phyloP scores from a whole-genome alignment of 768 basidiomycete genomes.

The Leccinum arenicola region DNA sequence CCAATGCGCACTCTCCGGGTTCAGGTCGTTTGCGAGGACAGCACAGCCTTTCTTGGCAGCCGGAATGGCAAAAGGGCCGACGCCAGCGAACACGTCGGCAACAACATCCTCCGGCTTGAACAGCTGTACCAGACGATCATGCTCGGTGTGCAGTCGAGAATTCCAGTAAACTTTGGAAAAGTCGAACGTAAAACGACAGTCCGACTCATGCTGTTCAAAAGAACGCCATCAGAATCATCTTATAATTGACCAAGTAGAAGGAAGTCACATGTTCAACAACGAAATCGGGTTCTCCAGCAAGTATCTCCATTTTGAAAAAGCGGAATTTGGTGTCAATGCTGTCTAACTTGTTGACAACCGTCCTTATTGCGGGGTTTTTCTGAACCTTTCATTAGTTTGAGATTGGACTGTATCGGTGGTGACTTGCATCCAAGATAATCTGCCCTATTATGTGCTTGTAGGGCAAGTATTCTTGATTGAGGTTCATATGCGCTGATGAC shows the following conservation, averaged over 20 bases:
- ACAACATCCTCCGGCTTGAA: slow-evolving; percentile 79
- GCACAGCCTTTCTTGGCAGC: slow-evolving; percentile 89
- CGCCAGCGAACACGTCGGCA: slow-evolving; percentile 95
- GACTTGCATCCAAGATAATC: slow-evolving; percentile 82
- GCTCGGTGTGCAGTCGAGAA: slow-evolving; percentile 89
- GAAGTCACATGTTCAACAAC: slow-evolving; percentile 80
- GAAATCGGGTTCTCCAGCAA: slow-evolving; percentile 88
- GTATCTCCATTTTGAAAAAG: slow-evolving; percentile 94
- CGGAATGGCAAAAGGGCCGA: slow-evolving; percentile 94
- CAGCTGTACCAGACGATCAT: slow-evolving; percentile 73
- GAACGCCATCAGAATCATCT: not conserved
- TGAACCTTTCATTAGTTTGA: slow-evolving; percentile 30
- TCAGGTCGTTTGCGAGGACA: slow-evolving; percentile 91
- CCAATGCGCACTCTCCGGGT: slow-evolving; percentile 83
- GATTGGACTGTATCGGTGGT: not conserved
- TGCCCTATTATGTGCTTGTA: slow-evolving; percentile 91
- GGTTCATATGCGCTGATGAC: slow-evolving; percentile 80
- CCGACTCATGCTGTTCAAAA: slow-evolving; percentile 66
- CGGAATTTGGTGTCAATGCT: slow-evolving; percentile 83
- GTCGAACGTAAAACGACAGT: slow-evolving; percentile 89
- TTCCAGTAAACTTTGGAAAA: slow-evolving; percentile 99
- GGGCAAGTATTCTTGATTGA: slow-evolving; percentile 86
- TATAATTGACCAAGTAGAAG: not conserved
- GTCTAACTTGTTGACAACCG: slow-evolving; percentile 94
- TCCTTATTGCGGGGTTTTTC: slow-evolving; percentile 84